phyloP scores from a whole-genome alignment of 2,329 filamentous ascomycete genomes.

The Tricladium varicosporioides region DNA sequence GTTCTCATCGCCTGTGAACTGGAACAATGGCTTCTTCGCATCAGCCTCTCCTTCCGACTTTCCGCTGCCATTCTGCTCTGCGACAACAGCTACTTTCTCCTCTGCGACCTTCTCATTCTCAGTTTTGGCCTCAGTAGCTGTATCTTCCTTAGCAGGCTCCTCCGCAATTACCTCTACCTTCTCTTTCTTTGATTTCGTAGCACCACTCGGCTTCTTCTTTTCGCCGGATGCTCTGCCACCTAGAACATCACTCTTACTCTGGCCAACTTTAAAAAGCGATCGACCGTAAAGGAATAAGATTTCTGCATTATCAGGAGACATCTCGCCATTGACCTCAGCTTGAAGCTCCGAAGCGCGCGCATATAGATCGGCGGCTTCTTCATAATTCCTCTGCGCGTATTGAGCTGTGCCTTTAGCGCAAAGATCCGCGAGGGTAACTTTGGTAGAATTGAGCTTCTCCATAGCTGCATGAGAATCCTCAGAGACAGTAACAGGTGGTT shows the following conservation, averaged over 20 bases:
- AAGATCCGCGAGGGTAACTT: conserved; percentile 72
- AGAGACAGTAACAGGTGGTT: conserved; percentile 22
- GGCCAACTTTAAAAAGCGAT: conserved; percentile 88
- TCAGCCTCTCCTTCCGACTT: conserved; percentile 39
- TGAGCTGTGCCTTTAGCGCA: conserved; percentile 76
- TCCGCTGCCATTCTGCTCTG: conserved; percentile 29
- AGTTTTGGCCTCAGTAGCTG: conserved; percentile 31
- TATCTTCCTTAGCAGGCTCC: conserved; percentile 30
- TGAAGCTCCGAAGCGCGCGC: conserved; percentile 87
- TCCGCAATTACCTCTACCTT: conserved; percentile 17
- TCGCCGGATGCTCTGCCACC: conserved; percentile 72
- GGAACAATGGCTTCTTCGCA: conserved; percentile 75
- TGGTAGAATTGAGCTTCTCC: conserved; percentile 36
- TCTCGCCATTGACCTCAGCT: conserved; percentile 87
- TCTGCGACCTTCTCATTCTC: conserved; percentile 44
- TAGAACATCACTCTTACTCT: conserved; percentile 91
- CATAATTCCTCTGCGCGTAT: conserved; percentile 87
- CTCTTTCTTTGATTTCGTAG: conserved; percentile 40
- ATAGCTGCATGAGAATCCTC: conserved; percentile 24
- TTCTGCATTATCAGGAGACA: conserved; percentile 86
- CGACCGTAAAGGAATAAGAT: conserved; percentile 93
- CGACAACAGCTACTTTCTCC: conserved; percentile 43
- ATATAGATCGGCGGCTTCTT: conserved; percentile 81
- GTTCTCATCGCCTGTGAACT: conserved; percentile 92
- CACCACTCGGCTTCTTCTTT: conserved; percentile 45